phyloP scores from a whole-genome alignment of 1,284 basidiomycete genomes.

The Leccinum discolor region DNA sequence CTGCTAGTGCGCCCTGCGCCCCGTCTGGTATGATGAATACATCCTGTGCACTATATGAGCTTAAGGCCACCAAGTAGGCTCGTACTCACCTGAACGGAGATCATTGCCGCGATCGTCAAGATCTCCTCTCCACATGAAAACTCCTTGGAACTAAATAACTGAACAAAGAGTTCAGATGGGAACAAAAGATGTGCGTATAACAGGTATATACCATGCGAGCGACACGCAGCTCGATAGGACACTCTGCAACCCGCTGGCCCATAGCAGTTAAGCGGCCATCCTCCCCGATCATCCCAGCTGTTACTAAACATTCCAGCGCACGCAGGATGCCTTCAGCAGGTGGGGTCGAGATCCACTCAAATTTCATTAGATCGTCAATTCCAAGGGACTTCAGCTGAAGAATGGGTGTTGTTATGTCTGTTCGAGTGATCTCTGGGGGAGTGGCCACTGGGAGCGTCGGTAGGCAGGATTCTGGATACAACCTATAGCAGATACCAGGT shows the following conservation, averaged over 20 bases:
- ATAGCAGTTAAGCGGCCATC: conserved; percentile 65
- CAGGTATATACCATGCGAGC: conserved; percentile 65
- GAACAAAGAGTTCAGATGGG: conserved; percentile 20
- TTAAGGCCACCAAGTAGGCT: background rate
- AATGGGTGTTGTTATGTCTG: conserved; percentile 86
- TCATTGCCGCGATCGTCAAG: conserved; percentile 95
- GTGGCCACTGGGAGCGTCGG: conserved; percentile 65
- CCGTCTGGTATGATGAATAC: conserved; percentile 88
- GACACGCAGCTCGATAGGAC: conserved; percentile 74
- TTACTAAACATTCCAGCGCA: conserved; percentile 75
- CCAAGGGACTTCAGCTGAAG: conserved; percentile 94
- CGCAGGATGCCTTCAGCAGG: conserved; percentile 85
- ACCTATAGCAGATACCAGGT: conserved; percentile 89
- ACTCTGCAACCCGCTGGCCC: conserved; percentile 77
- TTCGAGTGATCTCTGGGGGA: conserved; percentile 87
- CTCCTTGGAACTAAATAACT: conserved; percentile 86
- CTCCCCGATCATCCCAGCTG: conserved; percentile 72
- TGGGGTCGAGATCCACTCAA: conserved; percentile 92
- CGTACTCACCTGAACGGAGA: conserved; percentile 72
- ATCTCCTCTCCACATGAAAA: conserved; percentile 92
- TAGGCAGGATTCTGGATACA: conserved; percentile 76
- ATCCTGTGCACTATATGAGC: conserved; percentile 52
- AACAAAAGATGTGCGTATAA: background rate
- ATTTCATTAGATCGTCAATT: conserved; percentile 93
- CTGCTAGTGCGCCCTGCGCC: conserved; percentile 80